Conservation (phyloP, 139 green algal species). For the Gonium pectorale region DNA sequence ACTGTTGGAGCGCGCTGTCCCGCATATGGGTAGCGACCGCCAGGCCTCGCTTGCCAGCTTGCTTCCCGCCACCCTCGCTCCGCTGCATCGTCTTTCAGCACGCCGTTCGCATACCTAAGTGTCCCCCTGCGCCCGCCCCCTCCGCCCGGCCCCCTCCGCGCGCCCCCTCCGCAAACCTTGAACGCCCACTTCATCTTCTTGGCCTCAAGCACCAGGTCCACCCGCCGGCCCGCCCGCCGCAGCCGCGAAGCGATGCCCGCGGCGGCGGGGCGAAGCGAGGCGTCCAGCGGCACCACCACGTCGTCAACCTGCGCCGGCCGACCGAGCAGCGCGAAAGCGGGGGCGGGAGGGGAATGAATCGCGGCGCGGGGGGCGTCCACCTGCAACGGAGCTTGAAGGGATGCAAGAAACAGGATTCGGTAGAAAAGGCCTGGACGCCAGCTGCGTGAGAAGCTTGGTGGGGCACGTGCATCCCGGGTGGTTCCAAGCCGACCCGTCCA, state of each 20-base stretch:
- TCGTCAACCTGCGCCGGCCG: slow-evolving; percentile 78
- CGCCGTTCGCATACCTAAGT: not conserved
- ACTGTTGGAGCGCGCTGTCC: too few relatives aligned
- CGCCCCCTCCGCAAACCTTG: slow-evolving; percentile 62
- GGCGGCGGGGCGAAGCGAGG: slow-evolving; percentile 70
- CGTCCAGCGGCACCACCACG: slow-evolving; percentile 85
- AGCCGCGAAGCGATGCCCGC: slow-evolving; percentile 77
- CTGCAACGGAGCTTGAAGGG: too few relatives aligned
- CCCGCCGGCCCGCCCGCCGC: slow-evolving; percentile 72
- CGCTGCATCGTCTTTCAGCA: not conserved
- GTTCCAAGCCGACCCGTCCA: too few relatives aligned
- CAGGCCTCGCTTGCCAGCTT: too few relatives aligned
- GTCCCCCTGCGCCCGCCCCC: not conserved
- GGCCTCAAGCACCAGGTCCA: slow-evolving; percentile 94
- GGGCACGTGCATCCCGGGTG: too few relatives aligned
- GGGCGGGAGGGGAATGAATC: not conserved
- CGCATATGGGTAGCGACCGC: too few relatives aligned
- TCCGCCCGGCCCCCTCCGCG: not conserved
- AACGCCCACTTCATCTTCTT: slow-evolving; percentile 95
- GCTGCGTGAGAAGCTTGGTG: too few relatives aligned
- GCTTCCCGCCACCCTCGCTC: too few relatives aligned
- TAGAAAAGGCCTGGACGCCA: too few relatives aligned
- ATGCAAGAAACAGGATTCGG: too few relatives aligned
- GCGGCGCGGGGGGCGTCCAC: too few relatives aligned
- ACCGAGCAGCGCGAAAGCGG: too few relatives aligned